Evolutionary conservation across 257 asterid genomes (phyloP), one percentile per base, ranked within the genome.

Genomic region (Plantago elongata): DNA sequence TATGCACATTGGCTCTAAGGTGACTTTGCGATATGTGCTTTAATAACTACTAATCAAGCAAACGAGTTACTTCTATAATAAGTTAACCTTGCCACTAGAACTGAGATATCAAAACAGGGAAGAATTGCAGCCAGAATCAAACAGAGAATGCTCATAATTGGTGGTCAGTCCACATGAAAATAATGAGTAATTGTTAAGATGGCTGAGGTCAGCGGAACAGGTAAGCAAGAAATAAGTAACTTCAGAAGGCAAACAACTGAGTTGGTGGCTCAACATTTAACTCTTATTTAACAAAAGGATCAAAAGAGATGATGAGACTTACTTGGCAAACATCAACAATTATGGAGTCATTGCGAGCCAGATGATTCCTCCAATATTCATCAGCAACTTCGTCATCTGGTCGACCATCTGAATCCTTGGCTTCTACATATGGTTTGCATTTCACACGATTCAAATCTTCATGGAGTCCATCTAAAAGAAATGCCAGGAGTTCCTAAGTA

Each of bases 381-480:
- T 84, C 94, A 43, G 99, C 95, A 48, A 92, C 84, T 78, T 84
- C 91, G 68, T 83, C 87, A 74, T 92, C 97, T 55, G 94, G 88
- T 27, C 95, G 90, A 69, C 74, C 87, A 74, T 83, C 88, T 40
- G 84, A 87, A 68, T 89, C 99, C 77, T 93, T 87, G 51, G 87
- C 85, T 79, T 89, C 96, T 65, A 84, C 87, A 65, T 89, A 92
- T 16, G 97, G 99, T 76, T 89, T 89, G 84, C 79, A 76, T 71
- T 81, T 89, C 75, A 93, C 99, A 65, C 96, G 95, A 80, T 93
- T 93, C 82, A 93, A 67, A 84, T 93, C 99, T 82, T 93, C 99
- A 46, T 93, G 99, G 56, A 93, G 97, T 65, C 99, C 97, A 64
- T 93, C 97, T 77, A 93, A 72, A 72, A 89, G 81, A 82, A 93